Base-by-base conservation (phyloP, 345 rosid species). In the Camelina neglecta region DNA sequence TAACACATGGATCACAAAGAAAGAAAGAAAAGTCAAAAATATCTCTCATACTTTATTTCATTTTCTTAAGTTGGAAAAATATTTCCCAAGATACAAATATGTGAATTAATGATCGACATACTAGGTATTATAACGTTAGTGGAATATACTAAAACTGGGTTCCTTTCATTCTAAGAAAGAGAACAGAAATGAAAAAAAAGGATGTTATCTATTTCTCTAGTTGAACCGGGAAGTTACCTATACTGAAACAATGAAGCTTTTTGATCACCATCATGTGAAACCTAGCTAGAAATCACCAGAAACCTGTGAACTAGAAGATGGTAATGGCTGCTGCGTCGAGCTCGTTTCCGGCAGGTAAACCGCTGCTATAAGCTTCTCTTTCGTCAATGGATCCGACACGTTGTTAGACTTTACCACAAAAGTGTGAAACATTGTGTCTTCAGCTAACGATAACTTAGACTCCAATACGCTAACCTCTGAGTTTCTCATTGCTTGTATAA, bases 281-380 rank as follows among this genome's bases (percentile, higher is more conserved):
- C 29, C 49, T 21, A 53, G 42, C 53, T 64, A 72, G 0, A 51
- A 23, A 59, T 66, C 73, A 60, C 73, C 73, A 71, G 81, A 78
- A 18, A 72, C 76, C 72, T 45, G 75, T 85, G 88, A 85, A 41
- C 85, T 87, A 74, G 70, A 76, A 13, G 88, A 82, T 55, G 95
- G 88, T 79, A 83, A 72, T 78, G 90, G 80, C 82, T 86, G 80
- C 80, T 87, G 83, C 54, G 66, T 72, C 15, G 87, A 75, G 80
- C 72, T 84, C 7, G 83, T 78, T 66, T 86, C 88, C 0, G 71
- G 79, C 0, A 69, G 79, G 50, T 86, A 67, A 74, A 86, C 83
- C 9, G 86, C 90, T 2, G 93, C 97, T 73, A 87, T 81, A 73
- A 95, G 74, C 82, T 88, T 90, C 79, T 95, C 99, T 85, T 84